Conservation (phyloP, 2,329 filamentous ascomycete species). For the Arthrobotrys musiformis region DNA sequence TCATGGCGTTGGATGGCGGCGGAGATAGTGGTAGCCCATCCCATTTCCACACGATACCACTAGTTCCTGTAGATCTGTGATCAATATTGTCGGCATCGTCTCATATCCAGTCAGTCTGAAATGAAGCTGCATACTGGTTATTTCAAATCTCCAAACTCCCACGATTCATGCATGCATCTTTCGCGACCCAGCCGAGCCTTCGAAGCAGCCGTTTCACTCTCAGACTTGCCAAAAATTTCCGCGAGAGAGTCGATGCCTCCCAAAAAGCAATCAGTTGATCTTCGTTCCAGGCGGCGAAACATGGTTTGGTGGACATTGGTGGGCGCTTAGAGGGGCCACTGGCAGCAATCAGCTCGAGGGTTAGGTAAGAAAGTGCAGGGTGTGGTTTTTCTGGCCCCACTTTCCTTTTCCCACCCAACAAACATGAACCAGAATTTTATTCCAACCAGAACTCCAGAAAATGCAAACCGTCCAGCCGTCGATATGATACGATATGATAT, state of each 20-base stretch:
- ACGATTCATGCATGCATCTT: neutral
- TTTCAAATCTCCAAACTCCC: constrained; percentile 27
- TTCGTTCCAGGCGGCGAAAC: constrained; percentile 38
- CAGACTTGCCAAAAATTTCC: constrained; percentile 31
- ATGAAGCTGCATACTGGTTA: neutral
- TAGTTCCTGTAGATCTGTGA: constrained; percentile 22
- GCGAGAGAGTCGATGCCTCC: constrained; percentile 24
- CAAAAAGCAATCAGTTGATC: constrained; percentile 55
- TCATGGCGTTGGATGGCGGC: constrained; percentile 19
- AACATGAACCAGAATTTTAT: constrained; percentile 1
- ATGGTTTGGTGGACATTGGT: constrained; percentile 39
- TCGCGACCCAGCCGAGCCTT: neutral
- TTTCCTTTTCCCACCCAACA: constrained; percentile 28
- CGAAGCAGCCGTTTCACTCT: constrained; percentile 50
- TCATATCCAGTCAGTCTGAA: constrained; percentile 11
- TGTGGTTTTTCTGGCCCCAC: constrained; percentile 39
- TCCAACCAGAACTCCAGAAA: constrained; percentile 2
- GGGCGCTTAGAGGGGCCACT: constrained; percentile 52
- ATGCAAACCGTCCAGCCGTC: neutral
- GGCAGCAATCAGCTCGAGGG: neutral
- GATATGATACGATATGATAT: neutral
- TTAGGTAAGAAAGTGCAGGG: constrained; percentile 18
- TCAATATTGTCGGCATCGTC: constrained; percentile 11
- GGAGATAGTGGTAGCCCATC: constrained; percentile 3
- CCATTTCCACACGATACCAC: constrained; percentile 34